Base-by-base conservation (phyloP, 768 basidiomycete species). In the Boletus rufocinnamomeus region DNA sequence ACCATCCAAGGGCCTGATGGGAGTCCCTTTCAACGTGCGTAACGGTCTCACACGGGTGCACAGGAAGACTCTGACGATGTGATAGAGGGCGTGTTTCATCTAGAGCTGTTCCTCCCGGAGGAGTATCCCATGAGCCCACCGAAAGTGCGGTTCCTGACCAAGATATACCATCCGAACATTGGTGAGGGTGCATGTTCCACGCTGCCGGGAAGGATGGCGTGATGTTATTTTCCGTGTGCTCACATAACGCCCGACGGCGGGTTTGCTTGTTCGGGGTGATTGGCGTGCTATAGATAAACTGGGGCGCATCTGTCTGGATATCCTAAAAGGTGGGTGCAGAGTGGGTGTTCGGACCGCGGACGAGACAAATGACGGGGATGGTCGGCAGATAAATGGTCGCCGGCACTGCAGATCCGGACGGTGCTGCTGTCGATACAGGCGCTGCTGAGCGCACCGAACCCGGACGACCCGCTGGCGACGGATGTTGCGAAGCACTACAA, bases 41-140 rank as follows among this genome's bases (percentile, higher is more conserved):
- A 14, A 30, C 27, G 8, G n/a, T 37, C 13, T 17, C 43, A 2
- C 45, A 37, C 17, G 23, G 5, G 47, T 27, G 37, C 1, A 28
- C 40, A 25, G 5, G 46, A n/a, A 5, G 19, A 7, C 3, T 17
- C 66, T 69, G 52, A 69, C 21, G 45, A 11, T n/a, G 19, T 17
- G 5, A 40, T 58, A 97, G 95, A 88, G 66, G 97, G 96, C 23
- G 80, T 91, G 21, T 98, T 98, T 79, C 90, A 88, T 67, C 82
- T 98, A n/a, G 97, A 99, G 75, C 80, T 99, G 45, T 99, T 98
- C 79, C 80, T 99, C 28, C 97, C 97, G 5, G 97, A 98, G 75
- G 97, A 98, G 74, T 99, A 99, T 76, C 97, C 97, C 1, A 99
- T 99, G 97, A 91, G 90, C 50, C 96, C 97, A 0, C 97, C 97